phyloP scores from a whole-genome alignment of 2,329 filamentous ascomycete genomes.

The Colletotrichum cuscutae region DNA sequence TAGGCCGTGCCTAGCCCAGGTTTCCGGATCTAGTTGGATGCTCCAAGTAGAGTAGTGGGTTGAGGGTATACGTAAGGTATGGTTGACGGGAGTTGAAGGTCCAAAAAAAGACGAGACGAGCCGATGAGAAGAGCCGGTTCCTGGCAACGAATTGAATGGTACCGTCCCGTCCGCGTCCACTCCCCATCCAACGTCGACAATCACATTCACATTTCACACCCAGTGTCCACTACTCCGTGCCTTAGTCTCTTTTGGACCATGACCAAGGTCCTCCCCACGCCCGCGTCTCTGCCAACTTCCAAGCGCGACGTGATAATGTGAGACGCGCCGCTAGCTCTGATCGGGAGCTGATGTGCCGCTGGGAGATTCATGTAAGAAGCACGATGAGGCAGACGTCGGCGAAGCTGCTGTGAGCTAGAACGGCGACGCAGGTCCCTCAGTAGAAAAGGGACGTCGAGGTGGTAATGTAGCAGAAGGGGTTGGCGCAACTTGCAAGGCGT shows the following conservation, averaged over 20 bases:
- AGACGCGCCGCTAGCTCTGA: slow-evolving; percentile 14
- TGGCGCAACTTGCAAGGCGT: not conserved
- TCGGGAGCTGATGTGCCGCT: not conserved
- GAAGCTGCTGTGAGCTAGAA: not conserved
- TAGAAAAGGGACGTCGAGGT: not conserved
- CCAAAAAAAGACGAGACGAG: slow-evolving; percentile 8
- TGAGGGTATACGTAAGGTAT: slow-evolving; percentile 6
- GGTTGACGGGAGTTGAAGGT: not conserved
- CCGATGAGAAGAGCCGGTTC: not conserved
- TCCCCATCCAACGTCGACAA: not conserved
- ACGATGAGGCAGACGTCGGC: not conserved
- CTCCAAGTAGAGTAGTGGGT: not conserved
- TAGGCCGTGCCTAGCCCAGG: slow-evolving; percentile 6
- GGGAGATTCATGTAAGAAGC: not conserved
- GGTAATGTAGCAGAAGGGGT: not conserved
- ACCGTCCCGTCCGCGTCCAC: not conserved
- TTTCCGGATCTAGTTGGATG: not conserved
- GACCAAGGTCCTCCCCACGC: not conserved
- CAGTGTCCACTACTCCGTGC: no score
- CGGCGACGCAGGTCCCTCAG: not conserved
- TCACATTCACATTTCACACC: not conserved
- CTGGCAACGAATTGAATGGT: not conserved
- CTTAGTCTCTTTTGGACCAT: no score
- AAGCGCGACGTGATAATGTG: not conserved
- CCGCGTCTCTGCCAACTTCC: not conserved